Base-by-base conservation (phyloP, 371 early-diverging fungal species). In the Mucor circinelloides region DNA sequence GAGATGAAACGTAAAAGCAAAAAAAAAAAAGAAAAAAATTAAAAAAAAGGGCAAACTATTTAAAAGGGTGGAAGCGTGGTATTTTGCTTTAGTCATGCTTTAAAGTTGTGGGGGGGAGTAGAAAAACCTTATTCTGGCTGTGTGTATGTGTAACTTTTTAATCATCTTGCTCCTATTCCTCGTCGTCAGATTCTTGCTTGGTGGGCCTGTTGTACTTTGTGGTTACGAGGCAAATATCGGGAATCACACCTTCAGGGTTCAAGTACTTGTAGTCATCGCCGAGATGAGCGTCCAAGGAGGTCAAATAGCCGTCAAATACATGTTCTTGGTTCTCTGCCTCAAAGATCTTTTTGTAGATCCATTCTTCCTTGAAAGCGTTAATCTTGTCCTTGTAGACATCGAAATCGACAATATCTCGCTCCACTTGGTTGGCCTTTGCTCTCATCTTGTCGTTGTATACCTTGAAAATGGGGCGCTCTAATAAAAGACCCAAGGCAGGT, bases 401-500 rank as follows among this genome's bases (percentile, higher is more conserved):
- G 10, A 63, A 66, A 34, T 38, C 36, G 2, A 66, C 34, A 28
- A 56, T 13, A 12, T 52, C 61, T 32, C 58, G 32, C 28, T 54
- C 40, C 3, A 32, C 54, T 73, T 82, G 80, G 57, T 78, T 62
- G 74, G 85, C 81, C 17, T 73, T 94, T 72, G 72, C 70, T 38
- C 78, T 73, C 60, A 64, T 44, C 46, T 77, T 70, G 32, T 78
- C 77, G 63, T 94, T 95, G 68, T 93, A 95, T 5, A 83, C 75
- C 8, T 76, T 76, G 67, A 89, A 95, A 46, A 94, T 74, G 1
- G 91, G 89, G 73, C 88, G 77, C 66, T 98, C 94, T 8, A 99
- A 83, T 58, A 99, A 81, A 27, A 99, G 85, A 32, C 99, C 99
- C 6, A 97, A 78, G 1, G 95, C 94, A 5, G 99, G 99, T 21